These are phyloP conservation scores for Heliamphora ciliata DNA, from an alignment of 179 eudicot genomes.

Conservation along the genomic window DNA sequence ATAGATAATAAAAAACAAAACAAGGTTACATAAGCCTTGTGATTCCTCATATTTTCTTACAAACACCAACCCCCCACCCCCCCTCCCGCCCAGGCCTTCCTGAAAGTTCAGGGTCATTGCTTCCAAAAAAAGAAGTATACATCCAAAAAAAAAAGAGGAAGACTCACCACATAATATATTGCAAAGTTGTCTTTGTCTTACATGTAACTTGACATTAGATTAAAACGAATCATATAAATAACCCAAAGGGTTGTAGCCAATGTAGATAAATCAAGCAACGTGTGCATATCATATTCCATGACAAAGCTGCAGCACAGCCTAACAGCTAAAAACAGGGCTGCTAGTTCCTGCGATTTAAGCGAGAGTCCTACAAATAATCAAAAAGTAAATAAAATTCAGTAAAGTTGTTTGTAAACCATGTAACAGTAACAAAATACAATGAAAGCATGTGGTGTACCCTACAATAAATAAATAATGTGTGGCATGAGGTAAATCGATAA, in stretches of 20 bases:
- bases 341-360: conserved; percentile 64
- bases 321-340: conserved; percentile 65
- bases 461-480: neutral
- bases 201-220: conserved; percentile 61
- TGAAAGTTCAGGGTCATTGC: too few species aligned
- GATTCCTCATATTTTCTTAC: too few species aligned
- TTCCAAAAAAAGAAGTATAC: too few species aligned
- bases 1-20: too few species aligned
- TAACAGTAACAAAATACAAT: neutral
- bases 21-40: too few species aligned
- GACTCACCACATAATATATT: conserved; percentile 50
- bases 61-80: too few species aligned
- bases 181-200: conserved; percentile 67
- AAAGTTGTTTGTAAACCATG: neutral
- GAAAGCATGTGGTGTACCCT: neutral
- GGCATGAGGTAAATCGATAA: neutral
- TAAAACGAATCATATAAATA: conserved; percentile 59
- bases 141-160: neutral
- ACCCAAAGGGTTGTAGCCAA: conserved; percentile 63
- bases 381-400: neutral
- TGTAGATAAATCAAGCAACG: conserved; percentile 62
- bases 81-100: too few species aligned
- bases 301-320: conserved; percentile 61
- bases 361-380: conserved; percentile 48
- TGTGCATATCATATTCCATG: conserved; percentile 64